phyloP scores from a whole-genome alignment of 2,329 filamentous ascomycete species.

The Pseudogymnoascus verrucosus region DNA sequence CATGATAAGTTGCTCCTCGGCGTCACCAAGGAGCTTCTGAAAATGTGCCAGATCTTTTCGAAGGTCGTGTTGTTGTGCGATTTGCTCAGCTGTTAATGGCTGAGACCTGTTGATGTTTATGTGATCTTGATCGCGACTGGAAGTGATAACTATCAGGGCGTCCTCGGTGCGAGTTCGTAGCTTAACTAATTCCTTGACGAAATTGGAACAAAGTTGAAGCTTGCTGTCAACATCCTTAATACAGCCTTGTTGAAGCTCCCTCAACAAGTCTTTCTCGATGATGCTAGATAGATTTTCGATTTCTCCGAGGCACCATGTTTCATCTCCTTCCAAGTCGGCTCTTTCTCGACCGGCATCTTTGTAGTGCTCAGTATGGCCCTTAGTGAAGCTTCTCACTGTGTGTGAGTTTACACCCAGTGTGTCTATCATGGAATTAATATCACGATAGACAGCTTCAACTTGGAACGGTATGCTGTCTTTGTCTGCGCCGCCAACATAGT shows the following conservation, averaged over 20 bases:
- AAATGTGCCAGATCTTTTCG: slow-evolving; percentile 67
- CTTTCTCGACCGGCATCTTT: slow-evolving; percentile 48
- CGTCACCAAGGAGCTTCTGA: slow-evolving; percentile 64
- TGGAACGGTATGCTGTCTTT: slow-evolving; percentile 51
- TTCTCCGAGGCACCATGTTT: slow-evolving; percentile 70
- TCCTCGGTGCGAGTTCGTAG: slow-evolving; percentile 71
- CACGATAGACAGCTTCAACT: slow-evolving; percentile 62
- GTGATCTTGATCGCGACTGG: slow-evolving; percentile 60
- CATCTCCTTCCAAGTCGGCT: slow-evolving; percentile 59
- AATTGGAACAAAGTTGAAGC: slow-evolving; percentile 57
- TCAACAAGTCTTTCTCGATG: slow-evolving; percentile 55
- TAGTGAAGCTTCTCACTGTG: slow-evolving; percentile 46
- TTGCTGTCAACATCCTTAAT: slow-evolving; percentile 62
- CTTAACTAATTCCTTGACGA: slow-evolving; percentile 62
- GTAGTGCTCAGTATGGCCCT: slow-evolving; percentile 54
- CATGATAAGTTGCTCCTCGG: slow-evolving; percentile 71
- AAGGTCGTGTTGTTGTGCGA: slow-evolving; percentile 74
- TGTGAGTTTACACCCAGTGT: slow-evolving; percentile 82
- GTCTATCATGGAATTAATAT: slow-evolving; percentile 91
- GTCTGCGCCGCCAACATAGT: slow-evolving; percentile 39
- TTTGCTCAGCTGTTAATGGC: slow-evolving; percentile 77
- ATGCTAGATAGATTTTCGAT: slow-evolving; percentile 60
- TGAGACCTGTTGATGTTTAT: slow-evolving; percentile 57
- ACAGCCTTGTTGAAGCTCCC: slow-evolving; percentile 57
- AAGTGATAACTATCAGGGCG: slow-evolving; percentile 65